These are phyloP conservation scores for Serendipita sp. DNA, from an alignment of 768 basidiomycete species.

Conservation along the genomic window DNA sequence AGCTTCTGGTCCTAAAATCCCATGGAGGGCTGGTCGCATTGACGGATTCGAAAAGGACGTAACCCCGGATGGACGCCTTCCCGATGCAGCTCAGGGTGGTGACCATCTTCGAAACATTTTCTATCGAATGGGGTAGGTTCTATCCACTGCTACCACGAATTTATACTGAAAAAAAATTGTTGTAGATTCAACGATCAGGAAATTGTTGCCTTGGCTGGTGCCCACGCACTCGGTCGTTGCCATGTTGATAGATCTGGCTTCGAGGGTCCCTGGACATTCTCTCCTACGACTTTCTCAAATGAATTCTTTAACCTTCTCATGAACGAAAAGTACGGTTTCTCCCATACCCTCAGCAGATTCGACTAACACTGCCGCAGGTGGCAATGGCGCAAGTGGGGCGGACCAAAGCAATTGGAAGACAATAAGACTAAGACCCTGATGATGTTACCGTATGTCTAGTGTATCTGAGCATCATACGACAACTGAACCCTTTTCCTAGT, in stretches of 20 bases:
- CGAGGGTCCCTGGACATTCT: conserved; percentile 91
- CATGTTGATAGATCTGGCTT: conserved; percentile 72
- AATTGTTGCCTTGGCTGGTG: conserved; percentile 87
- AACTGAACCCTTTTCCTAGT: conserved; percentile 20
- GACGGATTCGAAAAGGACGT: conserved; percentile 62
- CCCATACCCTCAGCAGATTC: too few species aligned
- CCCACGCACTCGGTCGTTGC: conserved; percentile 92
- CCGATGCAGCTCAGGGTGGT: conserved; percentile 68
- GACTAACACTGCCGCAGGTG: conserved; percentile 26
- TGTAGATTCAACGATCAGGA: conserved; percentile 82
- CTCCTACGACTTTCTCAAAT: conserved; percentile 74
- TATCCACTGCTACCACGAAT: background rate
- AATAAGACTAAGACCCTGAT: conserved; percentile 76
- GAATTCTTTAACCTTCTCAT: conserved; percentile 76
- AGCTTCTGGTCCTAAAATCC: conserved; percentile 80
- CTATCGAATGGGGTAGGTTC: conserved; percentile 62
- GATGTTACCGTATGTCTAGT: conserved; percentile 74
- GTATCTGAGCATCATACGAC: background rate
- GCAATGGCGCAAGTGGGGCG: conserved; percentile 92
- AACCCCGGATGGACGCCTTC: conserved; percentile 79
- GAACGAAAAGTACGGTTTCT: conserved; percentile 47
- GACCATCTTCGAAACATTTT: conserved; percentile 81
- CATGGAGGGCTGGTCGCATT: conserved; percentile 86
- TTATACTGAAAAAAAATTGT: conserved; percentile 7
- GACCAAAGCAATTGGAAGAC: conserved; percentile 87